Evolutionary conservation across 768 basidiomycete species (phyloP).

Genomic region (Mycena metata): DNA sequence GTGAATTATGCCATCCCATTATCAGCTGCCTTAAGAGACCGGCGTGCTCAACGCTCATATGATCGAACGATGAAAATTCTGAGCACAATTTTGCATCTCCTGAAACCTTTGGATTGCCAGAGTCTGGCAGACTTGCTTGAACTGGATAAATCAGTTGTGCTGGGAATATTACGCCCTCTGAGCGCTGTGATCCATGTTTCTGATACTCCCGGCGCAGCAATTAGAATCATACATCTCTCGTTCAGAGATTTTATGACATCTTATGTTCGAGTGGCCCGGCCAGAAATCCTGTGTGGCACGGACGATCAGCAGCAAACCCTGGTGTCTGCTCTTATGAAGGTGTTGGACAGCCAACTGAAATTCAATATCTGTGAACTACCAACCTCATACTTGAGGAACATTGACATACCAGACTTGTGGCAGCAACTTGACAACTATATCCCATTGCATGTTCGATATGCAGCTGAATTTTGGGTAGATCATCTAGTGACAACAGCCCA

Average conservation of each 20-base stretch:
- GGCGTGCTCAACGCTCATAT: background rate
- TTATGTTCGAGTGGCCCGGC: too few relatives aligned
- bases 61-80: background rate
- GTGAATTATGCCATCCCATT: background rate
- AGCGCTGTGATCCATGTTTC: slow-evolving; percentile 2
- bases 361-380: slow-evolving; percentile 53
- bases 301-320: too few relatives aligned
- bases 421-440: slow-evolving; percentile 40
- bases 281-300: too few relatives aligned
- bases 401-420: slow-evolving; percentile 43
- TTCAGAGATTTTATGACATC: background rate
- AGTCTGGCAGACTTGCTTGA: slow-evolving; percentile 16
- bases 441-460: slow-evolving; percentile 44
- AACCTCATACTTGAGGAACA: slow-evolving; percentile 47
- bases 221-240: background rate
- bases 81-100: slow-evolving; percentile 10
- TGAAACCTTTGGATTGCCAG: slow-evolving; percentile 14
- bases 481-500: slow-evolving; percentile 39
- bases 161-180: slow-evolving; percentile 1
- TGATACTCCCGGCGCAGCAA: background rate
- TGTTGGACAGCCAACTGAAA: slow-evolving; percentile 33
- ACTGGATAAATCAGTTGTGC: background rate
- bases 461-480: slow-evolving; percentile 48
- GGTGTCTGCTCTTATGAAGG: too few relatives aligned
- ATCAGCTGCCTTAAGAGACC: background rate